A percentile compares a stretch with the other conserved stretches of the same genome.
These are phyloP conservation scores for Claviceps cyperi DNA, from an alignment of 2,329 filamentous ascomycete genomes.

Conservation along the genomic window DNA sequence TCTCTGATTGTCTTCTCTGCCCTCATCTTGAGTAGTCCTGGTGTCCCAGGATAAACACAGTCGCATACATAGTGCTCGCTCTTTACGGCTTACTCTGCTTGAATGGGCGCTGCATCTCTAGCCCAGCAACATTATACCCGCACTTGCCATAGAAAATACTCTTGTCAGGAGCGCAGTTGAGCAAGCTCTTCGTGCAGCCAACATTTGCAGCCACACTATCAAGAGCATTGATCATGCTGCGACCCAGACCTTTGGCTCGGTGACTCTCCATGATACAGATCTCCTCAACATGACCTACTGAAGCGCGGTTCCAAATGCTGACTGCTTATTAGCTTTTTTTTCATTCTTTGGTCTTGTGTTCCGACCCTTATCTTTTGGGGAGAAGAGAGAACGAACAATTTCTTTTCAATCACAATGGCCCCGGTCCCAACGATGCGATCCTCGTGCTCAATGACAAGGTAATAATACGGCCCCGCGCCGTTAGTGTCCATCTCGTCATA, in stretches of 20 bases:
- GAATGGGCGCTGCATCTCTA: slow-evolving; percentile 10
- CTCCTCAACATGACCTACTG: slow-evolving; percentile 72
- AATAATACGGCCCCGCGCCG: slow-evolving; percentile 44
- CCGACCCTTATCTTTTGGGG: neutral
- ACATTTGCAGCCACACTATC: slow-evolving; percentile 57
- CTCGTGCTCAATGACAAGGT: slow-evolving; percentile 53
- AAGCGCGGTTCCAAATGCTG: slow-evolving; percentile 50
- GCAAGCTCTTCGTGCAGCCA: slow-evolving; percentile 69
- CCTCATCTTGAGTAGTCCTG: too few species aligned
- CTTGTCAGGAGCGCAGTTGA: slow-evolving; percentile 66
- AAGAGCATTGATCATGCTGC: slow-evolving; percentile 63
- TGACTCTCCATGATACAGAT: slow-evolving; percentile 68
- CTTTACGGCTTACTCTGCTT: neutral
- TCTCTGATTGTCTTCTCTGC: too few species aligned
- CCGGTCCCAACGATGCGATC: slow-evolving; percentile 58
- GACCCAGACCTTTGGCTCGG: slow-evolving; percentile 66
- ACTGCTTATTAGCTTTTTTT: neutral
- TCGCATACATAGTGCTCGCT: neutral
- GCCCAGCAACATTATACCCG: slow-evolving; percentile 9
- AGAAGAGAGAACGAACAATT: slow-evolving; percentile 40
- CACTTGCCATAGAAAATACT: slow-evolving; percentile 55
- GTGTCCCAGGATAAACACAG: neutral
- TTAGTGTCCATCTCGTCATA: slow-evolving; percentile 42
- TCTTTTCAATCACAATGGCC: slow-evolving; percentile 63
- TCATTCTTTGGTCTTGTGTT: neutral